Evolutionary conservation across 495 filamentous ascomycete genomes (phyloP).

Genomic region (Penicillium lagena): DNA sequence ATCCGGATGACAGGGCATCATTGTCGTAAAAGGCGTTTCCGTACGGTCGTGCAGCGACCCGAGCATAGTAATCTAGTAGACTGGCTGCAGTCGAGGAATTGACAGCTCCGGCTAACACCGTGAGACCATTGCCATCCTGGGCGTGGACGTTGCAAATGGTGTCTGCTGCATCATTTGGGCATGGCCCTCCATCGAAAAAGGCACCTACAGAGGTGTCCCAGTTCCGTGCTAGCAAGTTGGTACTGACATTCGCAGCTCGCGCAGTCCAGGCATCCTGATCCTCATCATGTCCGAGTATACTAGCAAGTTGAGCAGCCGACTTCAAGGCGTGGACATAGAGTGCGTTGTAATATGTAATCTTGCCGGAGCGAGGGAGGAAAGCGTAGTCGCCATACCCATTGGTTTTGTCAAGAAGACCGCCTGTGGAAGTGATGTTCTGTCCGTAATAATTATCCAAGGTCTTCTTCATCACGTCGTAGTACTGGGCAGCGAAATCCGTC

Average conservation of each 20-base stretch:
- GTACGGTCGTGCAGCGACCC: constrained; percentile 21
- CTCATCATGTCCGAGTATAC: constrained; percentile 11
- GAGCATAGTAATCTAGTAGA: constrained; percentile 26
- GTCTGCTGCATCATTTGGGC: constrained; percentile 11
- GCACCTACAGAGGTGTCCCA: constrained; percentile 31
- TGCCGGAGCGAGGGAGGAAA: constrained; percentile 38
- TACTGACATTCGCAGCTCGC: constrained; percentile 22
- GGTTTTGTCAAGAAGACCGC: constrained; percentile 30
- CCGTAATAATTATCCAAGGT: constrained; percentile 23
- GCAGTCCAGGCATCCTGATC: constrained; percentile 30
- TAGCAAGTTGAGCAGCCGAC: constrained; percentile 33
- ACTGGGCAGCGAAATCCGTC: constrained; percentile 13
- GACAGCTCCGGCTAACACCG: constrained; percentile 29
- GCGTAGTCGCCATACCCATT: constrained; percentile 41
- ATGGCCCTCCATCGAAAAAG: constrained; percentile 27
- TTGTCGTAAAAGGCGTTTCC: constrained; percentile 44
- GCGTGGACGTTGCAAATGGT: constrained; percentile 26
- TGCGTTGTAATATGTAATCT: constrained; percentile 42
- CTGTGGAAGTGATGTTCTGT: constrained; percentile 7
- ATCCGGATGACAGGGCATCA: constrained; percentile 23
- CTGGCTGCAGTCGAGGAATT: constrained; percentile 19
- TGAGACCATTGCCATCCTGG: constrained; percentile 40
- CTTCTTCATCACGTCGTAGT: constrained; percentile 31
- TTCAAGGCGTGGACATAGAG: constrained; percentile 38
- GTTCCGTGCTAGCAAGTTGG: constrained; percentile 20